Evolutionary conservation across 2,329 filamentous ascomycete genomes (phyloP).

Genomic region (Pezicula radicicola): DNA sequence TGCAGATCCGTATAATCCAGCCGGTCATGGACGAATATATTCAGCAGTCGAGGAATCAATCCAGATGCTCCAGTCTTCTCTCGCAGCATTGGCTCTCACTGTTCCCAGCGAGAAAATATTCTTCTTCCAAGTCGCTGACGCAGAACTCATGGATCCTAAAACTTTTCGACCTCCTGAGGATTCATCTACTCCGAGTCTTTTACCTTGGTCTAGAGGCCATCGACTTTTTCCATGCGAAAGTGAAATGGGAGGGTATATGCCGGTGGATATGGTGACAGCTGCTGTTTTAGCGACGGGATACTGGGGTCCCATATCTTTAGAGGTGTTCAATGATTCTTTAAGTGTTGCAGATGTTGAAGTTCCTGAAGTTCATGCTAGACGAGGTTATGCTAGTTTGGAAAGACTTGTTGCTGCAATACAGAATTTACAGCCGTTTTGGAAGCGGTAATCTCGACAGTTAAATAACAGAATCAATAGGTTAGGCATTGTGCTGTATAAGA

Average conservation of each 20-base stretch:
- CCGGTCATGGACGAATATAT: constrained; percentile 27
- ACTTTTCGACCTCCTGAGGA: constrained; percentile 8
- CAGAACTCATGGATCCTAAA: constrained; percentile 23
- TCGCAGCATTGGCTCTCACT: constrained; percentile 20
- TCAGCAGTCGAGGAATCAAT: constrained; percentile 24
- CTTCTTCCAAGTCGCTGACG: constrained; percentile 31
- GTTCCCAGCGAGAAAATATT: constrained; percentile 31
- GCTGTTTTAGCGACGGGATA: constrained; percentile 31
- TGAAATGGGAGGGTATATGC: constrained; percentile 28
- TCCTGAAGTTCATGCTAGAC: constrained; percentile 20
- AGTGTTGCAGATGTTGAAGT: constrained; percentile 16
- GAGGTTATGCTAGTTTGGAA: constrained; percentile 21
- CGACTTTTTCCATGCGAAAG: constrained; percentile 27
- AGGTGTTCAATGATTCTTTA: constrained; percentile 30
- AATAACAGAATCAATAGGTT: too few species aligned
- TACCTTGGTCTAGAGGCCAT: constrained; percentile 30
- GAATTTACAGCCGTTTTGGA: neutral
- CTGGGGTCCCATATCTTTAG: constrained; percentile 27
- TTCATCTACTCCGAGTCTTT: constrained; percentile 17
- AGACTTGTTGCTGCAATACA: constrained; percentile 14
- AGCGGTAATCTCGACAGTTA: too few species aligned
- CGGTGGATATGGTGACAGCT: constrained; percentile 27
- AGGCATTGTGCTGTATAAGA: too few species aligned
- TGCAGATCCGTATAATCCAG: constrained; percentile 28
- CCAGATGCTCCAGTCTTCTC: constrained; percentile 20